These are phyloP conservation scores for Ophiostoma perfectum DNA, from an alignment of 2,329 filamentous ascomycete species.

Conservation along the genomic window DNA sequence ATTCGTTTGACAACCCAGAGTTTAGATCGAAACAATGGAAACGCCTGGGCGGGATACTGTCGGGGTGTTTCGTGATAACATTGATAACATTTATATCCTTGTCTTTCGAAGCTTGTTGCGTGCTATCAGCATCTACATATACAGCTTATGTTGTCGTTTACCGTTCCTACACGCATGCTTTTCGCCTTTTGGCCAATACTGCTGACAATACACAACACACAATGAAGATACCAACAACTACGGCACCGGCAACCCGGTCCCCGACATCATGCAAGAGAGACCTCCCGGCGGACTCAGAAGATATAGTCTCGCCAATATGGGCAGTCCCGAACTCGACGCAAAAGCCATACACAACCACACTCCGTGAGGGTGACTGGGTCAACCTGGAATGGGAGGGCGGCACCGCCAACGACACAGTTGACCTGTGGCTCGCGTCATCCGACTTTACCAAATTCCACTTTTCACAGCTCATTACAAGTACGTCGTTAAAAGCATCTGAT, in stretches of 20 bases:
- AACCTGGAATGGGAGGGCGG: conserved; percentile 13
- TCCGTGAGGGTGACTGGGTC: conserved; percentile 9
- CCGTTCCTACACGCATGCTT: background rate
- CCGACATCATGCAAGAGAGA: background rate
- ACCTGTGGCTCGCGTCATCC: conserved; percentile 7
- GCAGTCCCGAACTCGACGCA: conserved; percentile 8
- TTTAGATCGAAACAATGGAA: background rate
- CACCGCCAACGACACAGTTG: conserved; percentile 9
- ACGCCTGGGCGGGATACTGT: background rate
- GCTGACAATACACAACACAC: background rate
- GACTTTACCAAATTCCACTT: conserved; percentile 8
- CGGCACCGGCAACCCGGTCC: background rate
- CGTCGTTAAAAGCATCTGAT: background rate
- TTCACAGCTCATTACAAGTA: conserved; percentile 4
- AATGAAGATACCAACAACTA: background rate
- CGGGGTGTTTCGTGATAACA: background rate
- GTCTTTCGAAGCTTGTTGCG: too few species aligned
- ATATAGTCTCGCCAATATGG: background rate
- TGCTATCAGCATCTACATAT: too few species aligned
- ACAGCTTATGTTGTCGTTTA: background rate
- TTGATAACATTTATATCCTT: background rate
- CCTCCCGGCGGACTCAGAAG: background rate
- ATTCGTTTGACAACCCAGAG: too few species aligned
- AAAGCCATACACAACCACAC: background rate
- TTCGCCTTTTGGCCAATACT: background rate